Percentiles rank a stretch among this genome's conserved stretches.
phyloP scores from a whole-genome alignment of 176 grass and related monocot species.

The Phoenix roebelenii region DNA sequence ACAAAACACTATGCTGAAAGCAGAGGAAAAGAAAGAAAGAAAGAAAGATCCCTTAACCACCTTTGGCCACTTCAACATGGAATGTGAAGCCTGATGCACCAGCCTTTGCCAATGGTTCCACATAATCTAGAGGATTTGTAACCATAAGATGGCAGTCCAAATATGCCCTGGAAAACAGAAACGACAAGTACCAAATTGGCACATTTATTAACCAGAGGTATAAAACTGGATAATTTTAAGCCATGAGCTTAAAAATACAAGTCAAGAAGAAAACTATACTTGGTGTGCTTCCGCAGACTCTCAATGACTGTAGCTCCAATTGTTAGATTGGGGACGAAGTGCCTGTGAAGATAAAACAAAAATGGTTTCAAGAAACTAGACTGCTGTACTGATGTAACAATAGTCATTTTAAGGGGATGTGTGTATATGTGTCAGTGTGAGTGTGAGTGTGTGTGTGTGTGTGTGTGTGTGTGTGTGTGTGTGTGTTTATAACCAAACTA shows the following conservation, averaged over 20 bases:
- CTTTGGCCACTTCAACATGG: conserved; percentile 86
- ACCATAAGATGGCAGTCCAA: conserved; percentile 99
- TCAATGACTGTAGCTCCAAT: conserved; percentile 82
- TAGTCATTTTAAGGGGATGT: too few species aligned
- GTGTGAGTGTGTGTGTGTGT: too few species aligned
- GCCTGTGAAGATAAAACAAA: conserved; percentile 24
- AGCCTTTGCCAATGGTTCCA: conserved; percentile 72
- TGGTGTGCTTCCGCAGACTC: conserved; percentile 83
- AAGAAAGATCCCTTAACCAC: conserved; percentile 25
- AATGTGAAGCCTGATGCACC: conserved; percentile 98
- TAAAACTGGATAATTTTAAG: conserved; percentile 8
- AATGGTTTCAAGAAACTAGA: too few species aligned
- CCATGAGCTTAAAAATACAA: background rate
- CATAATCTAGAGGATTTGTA: conserved; percentile 82
- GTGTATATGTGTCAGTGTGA: too few species aligned
- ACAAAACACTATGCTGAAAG: background rate
- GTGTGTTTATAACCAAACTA: too few species aligned
- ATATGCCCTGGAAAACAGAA: conserved; percentile 60
- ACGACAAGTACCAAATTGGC: background rate
- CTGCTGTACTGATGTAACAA: too few species aligned
- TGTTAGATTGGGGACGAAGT: conserved; percentile 93
- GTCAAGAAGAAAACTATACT: conserved; percentile 40
- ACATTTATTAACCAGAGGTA: background rate
- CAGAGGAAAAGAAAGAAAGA: conserved; percentile 1
- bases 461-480: too few species aligned